Conservation (phyloP, 2,329 filamentous ascomycete genomes). For the Fusarium sp. region DNA sequence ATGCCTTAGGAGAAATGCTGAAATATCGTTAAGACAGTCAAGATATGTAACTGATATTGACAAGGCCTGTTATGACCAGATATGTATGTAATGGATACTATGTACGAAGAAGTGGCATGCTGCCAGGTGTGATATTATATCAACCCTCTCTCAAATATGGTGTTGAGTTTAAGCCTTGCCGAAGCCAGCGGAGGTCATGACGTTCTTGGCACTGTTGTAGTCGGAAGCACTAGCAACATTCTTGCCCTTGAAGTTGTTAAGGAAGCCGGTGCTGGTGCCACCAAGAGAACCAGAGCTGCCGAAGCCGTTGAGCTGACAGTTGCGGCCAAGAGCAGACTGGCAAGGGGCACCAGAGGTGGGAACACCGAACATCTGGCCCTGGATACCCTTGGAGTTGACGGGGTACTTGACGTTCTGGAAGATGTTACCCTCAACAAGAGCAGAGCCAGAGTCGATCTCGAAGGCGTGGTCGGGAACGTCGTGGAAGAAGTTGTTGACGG, state of each 20-base stretch:
- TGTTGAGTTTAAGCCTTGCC: conserved; percentile 57
- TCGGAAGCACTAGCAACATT: conserved; percentile 61
- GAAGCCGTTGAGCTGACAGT: conserved; percentile 65
- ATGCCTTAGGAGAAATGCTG: background rate
- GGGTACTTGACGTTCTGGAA: conserved; percentile 66
- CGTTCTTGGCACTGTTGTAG: conserved; percentile 53
- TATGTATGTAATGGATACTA: conserved; percentile 22
- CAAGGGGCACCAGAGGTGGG: conserved; percentile 55
- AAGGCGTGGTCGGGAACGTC: conserved; percentile 70
- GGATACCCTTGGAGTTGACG: conserved; percentile 52
- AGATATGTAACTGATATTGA: conserved; percentile 32
- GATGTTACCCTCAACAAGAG: conserved; percentile 69
- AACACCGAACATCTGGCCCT: conserved; percentile 53
- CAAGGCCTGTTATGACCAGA: conserved; percentile 15
- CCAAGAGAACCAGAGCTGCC: conserved; percentile 56
- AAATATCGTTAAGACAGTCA: background rate
- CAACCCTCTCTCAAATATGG: background rate
- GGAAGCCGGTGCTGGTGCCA: conserved; percentile 61
- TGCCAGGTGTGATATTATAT: conserved; percentile 8
- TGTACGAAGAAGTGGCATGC: conserved; percentile 35
- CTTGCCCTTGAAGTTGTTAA: conserved; percentile 66
- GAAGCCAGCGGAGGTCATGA: conserved; percentile 60
- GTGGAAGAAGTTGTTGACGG: conserved; percentile 73
- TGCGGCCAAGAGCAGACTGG: conserved; percentile 60
- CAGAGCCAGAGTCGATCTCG: conserved; percentile 61